phyloP scores from a whole-genome alignment of 306 rosid species.

The Crataegus laevigata region DNA sequence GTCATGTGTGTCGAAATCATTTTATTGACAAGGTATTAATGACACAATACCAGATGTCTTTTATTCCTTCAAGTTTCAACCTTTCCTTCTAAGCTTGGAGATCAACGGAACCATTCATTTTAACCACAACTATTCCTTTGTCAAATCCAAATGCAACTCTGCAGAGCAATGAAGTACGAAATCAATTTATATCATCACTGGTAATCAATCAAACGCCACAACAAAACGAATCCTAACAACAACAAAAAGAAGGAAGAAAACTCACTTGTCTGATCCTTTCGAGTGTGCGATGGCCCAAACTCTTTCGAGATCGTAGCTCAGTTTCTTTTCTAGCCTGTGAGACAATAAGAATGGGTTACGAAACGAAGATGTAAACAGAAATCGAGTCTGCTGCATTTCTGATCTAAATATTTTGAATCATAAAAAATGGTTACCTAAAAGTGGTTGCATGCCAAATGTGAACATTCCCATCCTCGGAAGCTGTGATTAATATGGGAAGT shows the following conservation, averaged over 20 bases:
- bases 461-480: constrained; percentile 49
- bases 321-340: constrained; percentile 32
- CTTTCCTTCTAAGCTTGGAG: not conserved
- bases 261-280: constrained; percentile 41
- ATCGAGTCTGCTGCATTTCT: not conserved
- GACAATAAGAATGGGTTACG: not conserved
- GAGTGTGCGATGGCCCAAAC: constrained; percentile 51
- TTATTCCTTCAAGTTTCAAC: not conserved
- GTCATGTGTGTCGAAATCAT: too few relatives aligned
- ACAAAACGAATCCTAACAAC: not conserved
- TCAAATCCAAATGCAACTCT: constrained; percentile 11
- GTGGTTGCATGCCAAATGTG: constrained; percentile 43
- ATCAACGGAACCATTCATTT: not conserved
- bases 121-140: not conserved
- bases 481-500: constrained; percentile 41
- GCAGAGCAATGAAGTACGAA: not conserved
- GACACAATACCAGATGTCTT: not conserved
- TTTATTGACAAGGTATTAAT: too few relatives aligned
- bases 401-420: not conserved
- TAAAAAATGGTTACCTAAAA: constrained; percentile 18
- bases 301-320: constrained; percentile 45
- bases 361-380: not conserved
- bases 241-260: not conserved
- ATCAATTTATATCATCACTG: too few relatives aligned
- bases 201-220: too few relatives aligned